These are phyloP conservation scores for Solanum neorickii DNA, from an alignment of 257 asterid species.

Conservation along the genomic window DNA sequence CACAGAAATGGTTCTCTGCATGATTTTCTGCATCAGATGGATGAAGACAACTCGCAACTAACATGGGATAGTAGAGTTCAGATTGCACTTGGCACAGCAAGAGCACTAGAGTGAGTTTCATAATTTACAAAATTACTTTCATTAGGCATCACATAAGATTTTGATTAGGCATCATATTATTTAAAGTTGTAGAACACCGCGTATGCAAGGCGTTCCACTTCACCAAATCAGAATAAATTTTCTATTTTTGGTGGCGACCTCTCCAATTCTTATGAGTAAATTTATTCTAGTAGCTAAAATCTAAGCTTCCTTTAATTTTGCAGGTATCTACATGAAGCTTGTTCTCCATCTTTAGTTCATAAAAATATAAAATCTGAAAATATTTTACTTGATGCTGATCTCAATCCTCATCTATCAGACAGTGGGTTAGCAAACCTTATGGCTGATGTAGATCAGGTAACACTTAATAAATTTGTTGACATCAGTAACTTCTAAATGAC, in stretches of 20 bases:
- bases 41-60: constrained; percentile 54
- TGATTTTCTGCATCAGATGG: constrained; percentile 60
- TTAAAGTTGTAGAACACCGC: background rate
- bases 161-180: background rate
- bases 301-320: background rate
- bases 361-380: constrained; percentile 84
- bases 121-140: background rate
- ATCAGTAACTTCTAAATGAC: background rate
- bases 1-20: constrained; percentile 66
- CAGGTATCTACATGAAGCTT: constrained; percentile 94
- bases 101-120: constrained; percentile 77
- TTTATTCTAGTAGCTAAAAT: background rate
- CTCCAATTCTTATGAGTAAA: background rate
- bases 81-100: constrained; percentile 94
- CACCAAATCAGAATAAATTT: background rate
- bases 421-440: constrained; percentile 73
- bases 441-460: constrained; percentile 71
- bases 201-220: background rate
- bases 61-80: constrained; percentile 83
- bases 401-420: constrained; percentile 89
- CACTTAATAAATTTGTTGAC: background rate
- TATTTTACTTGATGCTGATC: constrained; percentile 74
- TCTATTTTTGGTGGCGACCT: background rate
- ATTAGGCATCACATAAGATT: background rate
- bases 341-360: constrained; percentile 81